These are phyloP conservation scores for Colletotrichum chrysophilum DNA, from an alignment of 2,329 filamentous ascomycete genomes.

Conservation along the genomic window DNA sequence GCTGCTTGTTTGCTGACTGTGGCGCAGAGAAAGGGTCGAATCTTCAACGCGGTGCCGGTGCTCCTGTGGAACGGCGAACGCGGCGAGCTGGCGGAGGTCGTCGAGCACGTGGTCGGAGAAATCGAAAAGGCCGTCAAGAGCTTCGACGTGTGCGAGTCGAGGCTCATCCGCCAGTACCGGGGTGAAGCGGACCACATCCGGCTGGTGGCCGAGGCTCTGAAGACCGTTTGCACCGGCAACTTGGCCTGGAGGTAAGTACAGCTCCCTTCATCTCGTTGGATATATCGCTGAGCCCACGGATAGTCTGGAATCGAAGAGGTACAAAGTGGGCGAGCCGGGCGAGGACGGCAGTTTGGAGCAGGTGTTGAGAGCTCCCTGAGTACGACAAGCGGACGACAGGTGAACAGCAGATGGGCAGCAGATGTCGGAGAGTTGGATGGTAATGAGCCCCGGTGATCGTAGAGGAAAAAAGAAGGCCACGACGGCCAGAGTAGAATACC, in stretches of 20 bases:
- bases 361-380: neutral
- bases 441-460: neutral
- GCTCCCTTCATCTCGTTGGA: neutral
- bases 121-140: conserved; percentile 7
- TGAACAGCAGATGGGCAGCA: neutral
- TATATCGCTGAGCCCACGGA: neutral
- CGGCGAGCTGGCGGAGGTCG: neutral
- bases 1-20: neutral
- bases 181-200: neutral
- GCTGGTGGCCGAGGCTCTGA: conserved; percentile 1
- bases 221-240: conserved; percentile 19
- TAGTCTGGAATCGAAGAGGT: conserved; percentile 9
- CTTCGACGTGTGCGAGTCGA: conserved; percentile 8
- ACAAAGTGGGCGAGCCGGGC: neutral
- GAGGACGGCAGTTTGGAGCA: conserved; percentile 9
- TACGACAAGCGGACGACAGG: neutral
- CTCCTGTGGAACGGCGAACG: neutral
- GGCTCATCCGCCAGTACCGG: neutral
- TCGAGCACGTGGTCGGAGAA: conserved; percentile 3
- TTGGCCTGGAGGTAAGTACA: conserved; percentile 15
- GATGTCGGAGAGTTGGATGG: neutral
- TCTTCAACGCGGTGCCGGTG: conserved; percentile 12
- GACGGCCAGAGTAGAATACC: neutral
- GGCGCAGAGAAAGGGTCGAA: neutral
- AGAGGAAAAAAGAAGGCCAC: neutral